Conservation (phyloP, 208 protist species). For the Giardia muris region DNA sequence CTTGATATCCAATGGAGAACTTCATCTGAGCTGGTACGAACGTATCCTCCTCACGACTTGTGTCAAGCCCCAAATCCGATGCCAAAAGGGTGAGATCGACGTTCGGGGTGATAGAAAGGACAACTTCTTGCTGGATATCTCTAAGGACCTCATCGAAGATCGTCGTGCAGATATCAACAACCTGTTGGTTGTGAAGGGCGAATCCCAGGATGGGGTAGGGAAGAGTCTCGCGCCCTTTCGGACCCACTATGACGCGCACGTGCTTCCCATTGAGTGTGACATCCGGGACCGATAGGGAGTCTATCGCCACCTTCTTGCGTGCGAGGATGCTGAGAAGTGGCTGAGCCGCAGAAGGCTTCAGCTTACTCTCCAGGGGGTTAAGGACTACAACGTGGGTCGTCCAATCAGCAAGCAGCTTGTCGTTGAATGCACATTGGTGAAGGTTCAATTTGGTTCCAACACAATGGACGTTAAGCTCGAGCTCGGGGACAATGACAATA, state of each 20-base stretch:
- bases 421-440: not conserved
- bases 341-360: not conserved
- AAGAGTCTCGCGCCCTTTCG: not conserved
- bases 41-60: not conserved
- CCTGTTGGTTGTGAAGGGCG: not conserved
- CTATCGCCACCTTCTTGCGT: not conserved
- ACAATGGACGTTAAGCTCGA: not conserved
- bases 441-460: not conserved
- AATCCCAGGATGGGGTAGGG: not conserved
- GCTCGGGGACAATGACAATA: not conserved
- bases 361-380: not conserved
- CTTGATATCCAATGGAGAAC: not conserved
- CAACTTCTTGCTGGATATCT: not conserved
- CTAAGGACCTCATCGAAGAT: not conserved
- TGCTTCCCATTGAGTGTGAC: not conserved
- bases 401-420: not conserved
- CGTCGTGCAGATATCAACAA: not conserved
- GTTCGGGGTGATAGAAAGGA: not conserved
- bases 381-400: not conserved
- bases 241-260: not conserved
- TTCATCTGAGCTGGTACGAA: not conserved
- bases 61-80: not conserved
- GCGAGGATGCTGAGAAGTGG: not conserved
- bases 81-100: not conserved
- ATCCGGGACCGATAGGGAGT: not conserved